phyloP scores from a whole-genome alignment of 768 basidiomycete species.

The Guyanaporus albipodus region DNA sequence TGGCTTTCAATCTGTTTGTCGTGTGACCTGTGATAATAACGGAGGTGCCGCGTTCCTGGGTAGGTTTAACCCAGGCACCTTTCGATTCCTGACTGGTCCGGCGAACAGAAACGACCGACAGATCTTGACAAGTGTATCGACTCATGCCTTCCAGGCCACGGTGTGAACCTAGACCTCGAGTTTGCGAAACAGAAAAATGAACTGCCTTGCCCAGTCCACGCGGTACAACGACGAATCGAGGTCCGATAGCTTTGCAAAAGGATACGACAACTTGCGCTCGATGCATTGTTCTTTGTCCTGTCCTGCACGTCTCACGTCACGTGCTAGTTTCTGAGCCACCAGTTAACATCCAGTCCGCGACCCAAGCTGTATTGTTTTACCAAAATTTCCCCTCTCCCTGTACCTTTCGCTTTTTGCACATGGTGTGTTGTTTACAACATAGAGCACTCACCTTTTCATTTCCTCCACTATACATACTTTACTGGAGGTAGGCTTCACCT shows the following conservation, averaged over 20 bases:
- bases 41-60: conserved; percentile 78
- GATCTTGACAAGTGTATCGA: conserved; percentile 88
- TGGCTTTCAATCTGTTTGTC: too few species aligned
- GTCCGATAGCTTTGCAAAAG: conserved; percentile 80
- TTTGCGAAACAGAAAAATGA: conserved; percentile 92
- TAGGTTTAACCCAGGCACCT: conserved; percentile 82
- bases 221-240: conserved; percentile 83
- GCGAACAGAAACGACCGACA: conserved; percentile 83
- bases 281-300: too few species aligned
- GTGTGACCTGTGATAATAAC: too few species aligned
- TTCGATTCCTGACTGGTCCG: conserved; percentile 80
- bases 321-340: background rate
- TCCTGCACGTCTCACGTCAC: too few species aligned
- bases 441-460: conserved; percentile 61
- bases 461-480: conserved; percentile 71
- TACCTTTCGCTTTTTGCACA: conserved; percentile 70
- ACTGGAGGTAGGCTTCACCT: too few species aligned
- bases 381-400: conserved; percentile 84
- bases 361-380: conserved; percentile 85
- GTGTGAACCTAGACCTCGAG: conserved; percentile 67
- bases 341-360: conserved; percentile 53
- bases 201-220: conserved; percentile 90
- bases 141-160: conserved; percentile 75
- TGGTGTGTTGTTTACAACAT: conserved; percentile 72
- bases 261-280: conserved; percentile 68